Conservation (phyloP, 495 filamentous ascomycete genomes). For the Hapsidospora chrysogenum region DNA sequence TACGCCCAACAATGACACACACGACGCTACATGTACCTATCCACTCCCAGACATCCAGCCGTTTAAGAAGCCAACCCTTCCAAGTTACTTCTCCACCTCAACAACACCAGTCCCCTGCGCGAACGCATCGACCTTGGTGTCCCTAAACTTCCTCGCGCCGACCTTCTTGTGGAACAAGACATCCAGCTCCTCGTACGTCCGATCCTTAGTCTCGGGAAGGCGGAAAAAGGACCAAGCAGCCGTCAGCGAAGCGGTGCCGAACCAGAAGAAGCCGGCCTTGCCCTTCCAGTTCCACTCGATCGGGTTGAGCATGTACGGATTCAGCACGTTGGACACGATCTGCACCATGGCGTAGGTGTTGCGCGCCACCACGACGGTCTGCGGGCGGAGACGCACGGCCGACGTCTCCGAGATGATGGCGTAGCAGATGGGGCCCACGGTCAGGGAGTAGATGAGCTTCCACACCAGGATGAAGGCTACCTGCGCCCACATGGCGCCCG, state of each 20-base stretch:
- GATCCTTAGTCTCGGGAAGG: constrained; percentile 24
- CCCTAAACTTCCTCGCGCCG: constrained; percentile 22
- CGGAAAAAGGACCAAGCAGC: constrained; percentile 16
- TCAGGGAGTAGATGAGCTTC: constrained; percentile 20
- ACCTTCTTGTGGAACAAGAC: constrained; percentile 32
- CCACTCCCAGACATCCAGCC: no score
- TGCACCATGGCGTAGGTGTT: constrained; percentile 15
- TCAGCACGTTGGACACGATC: constrained; percentile 15
- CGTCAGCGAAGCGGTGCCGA: constrained; percentile 24
- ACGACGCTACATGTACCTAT: no score
- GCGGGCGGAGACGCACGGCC: constrained; percentile 19
- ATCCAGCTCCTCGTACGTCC: constrained; percentile 36
- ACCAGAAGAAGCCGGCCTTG: constrained; percentile 35
- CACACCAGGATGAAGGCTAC: constrained; percentile 14
- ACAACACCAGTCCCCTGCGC: no score
- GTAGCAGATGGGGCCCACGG: constrained; percentile 25
- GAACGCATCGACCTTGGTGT: constrained; percentile 11
- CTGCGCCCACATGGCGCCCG: constrained; percentile 11
- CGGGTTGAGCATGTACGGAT: constrained; percentile 21
- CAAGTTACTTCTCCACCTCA: no score
- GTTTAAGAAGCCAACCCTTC: no score
- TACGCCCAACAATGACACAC: no score
- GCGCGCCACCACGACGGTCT: constrained; percentile 21
- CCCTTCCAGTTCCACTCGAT: constrained; percentile 33
- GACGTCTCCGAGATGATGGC: constrained; percentile 18